These are phyloP conservation scores for Apodospora peruviana DNA, from an alignment of 495 filamentous ascomycete species.

Conservation along the genomic window DNA sequence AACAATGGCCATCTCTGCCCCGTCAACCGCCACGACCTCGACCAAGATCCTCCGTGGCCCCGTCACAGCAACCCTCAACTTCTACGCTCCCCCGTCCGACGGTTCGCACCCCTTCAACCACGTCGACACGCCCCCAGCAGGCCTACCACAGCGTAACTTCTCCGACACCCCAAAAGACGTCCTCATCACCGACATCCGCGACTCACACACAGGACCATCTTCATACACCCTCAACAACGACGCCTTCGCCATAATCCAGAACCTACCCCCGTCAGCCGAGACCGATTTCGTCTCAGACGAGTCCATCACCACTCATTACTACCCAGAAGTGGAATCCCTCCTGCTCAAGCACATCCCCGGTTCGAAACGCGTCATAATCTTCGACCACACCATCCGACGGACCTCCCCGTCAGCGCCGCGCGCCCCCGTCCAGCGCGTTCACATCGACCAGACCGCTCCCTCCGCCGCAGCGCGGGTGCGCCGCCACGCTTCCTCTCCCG, in stretches of 20 bases:
- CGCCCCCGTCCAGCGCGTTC: conserved; percentile 62
- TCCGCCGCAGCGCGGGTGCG: conserved; percentile 60
- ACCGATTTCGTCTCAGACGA: conserved; percentile 56
- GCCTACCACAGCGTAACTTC: conserved; percentile 59
- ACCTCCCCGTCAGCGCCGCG: conserved; percentile 45
- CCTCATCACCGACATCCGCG: conserved; percentile 44
- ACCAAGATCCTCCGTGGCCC: conserved; percentile 53
- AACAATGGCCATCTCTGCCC: conserved; percentile 30
- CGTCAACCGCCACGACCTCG: neutral
- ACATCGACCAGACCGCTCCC: conserved; percentile 77
- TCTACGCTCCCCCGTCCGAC: conserved; percentile 61
- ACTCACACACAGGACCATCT: conserved; percentile 50
- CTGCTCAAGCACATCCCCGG: conserved; percentile 58
- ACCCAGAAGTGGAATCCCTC: conserved; percentile 71
- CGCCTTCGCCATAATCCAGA: conserved; percentile 61
- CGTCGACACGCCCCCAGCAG: conserved; percentile 58
- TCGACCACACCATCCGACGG: conserved; percentile 84
- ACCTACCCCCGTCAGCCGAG: conserved; percentile 46
- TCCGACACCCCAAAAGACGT: conserved; percentile 37
- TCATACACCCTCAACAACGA: conserved; percentile 68
- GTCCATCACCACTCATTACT: conserved; percentile 63
- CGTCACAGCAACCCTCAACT: conserved; percentile 59
- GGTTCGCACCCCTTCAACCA: conserved; percentile 62
- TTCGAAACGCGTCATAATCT: conserved; percentile 59
- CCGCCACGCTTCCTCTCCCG: conserved; percentile 47